A percentile compares a stretch with the other conserved stretches of the same genome.
phyloP scores from a whole-genome alignment of 352 stramenopile genomes.

The Elongisporangium undulatum region DNA sequence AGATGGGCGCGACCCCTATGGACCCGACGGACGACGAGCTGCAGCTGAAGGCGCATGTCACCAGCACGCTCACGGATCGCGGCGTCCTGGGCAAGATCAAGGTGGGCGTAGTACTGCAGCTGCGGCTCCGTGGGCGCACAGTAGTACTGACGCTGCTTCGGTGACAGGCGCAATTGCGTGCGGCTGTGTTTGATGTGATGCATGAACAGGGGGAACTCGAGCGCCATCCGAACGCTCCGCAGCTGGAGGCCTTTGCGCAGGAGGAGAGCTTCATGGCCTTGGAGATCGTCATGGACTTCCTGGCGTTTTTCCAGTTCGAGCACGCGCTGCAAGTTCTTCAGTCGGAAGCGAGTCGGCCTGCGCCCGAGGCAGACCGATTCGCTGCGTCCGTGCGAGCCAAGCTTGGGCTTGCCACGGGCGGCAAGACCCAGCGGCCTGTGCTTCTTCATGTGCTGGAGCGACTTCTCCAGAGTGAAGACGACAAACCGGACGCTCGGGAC shows the following conservation, averaged over 20 bases:
- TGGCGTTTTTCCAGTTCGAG: conserved; percentile 55
- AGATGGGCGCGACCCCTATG: conserved; percentile 5
- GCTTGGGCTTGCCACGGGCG: not conserved
- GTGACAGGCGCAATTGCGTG: conserved; percentile 55
- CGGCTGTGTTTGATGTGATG: conserved; percentile 76
- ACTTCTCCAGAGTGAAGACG: not conserved
- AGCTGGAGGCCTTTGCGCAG: conserved; percentile 20
- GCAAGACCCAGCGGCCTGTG: conserved; percentile 6
- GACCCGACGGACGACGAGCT: conserved; percentile 44
- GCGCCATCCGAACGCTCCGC: conserved; percentile 11
- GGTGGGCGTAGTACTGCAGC: conserved; percentile 14
- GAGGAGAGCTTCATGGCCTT: conserved; percentile 29
- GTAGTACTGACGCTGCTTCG: not conserved
- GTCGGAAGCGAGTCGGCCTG: conserved; percentile 25
- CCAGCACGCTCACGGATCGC: conserved; percentile 42
- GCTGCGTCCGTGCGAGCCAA: not conserved
- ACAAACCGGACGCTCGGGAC: too few relatives aligned
- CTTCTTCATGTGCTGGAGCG: conserved; percentile 27
- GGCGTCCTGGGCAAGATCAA: conserved; percentile 76
- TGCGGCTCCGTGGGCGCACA: not conserved
- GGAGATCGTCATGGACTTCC: conserved; percentile 50
- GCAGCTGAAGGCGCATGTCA: conserved; percentile 61
- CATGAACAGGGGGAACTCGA: conserved; percentile 25
- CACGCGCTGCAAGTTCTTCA: conserved; percentile 48
- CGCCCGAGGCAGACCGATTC: not conserved